Base-by-base conservation (phyloP, 192 early-diverging fungal species). In the Coemansia sp. region DNA sequence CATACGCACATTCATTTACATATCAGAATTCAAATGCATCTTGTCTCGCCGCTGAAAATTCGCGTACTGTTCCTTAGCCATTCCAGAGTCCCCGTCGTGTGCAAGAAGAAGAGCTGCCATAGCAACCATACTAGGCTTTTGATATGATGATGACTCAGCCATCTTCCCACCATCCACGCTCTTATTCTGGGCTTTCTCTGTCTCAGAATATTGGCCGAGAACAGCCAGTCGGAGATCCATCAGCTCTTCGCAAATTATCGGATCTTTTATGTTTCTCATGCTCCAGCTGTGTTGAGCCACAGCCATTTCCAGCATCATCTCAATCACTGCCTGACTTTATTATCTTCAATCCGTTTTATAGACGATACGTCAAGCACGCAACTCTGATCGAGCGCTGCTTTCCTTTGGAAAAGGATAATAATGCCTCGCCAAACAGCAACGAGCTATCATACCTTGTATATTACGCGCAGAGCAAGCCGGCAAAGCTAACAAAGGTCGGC, bases 401-500 rank as follows among this genome's bases (percentile, higher is more conserved):
- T 68, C 90, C 84, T n/a, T 44, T 70, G 17, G 81, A 78, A 62
- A 74, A 74, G 63, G 45, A 69, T 4, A 67, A 63, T 46, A 72
- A 70, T 38, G 59, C 72, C 3, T 41, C 37, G 39, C 92, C 95
- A 45, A 91, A 89, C 64, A 84, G 89, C 54, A 89, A 86, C 59
- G 88, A 92, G 68, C 89, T 98, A 7, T 94, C 94, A 17, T 90
- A 92, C 62, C 85, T 98, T 53, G 84, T 93, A 9, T 96, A 92
- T 81, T 98, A 98, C 71, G 92, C 92, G 32, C 88, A 87, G 46
- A 88, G 90, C 56, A 90, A 93, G 69, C 94, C 94, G 4, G 90
- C 91, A 13, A 98, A 98, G 75, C 85, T 96, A 56, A 85, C 90
- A 57, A 98, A 98, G 76, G 92, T 96, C 44, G 95, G 94, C 65